Base-by-base conservation (phyloP, 148 eudicot genomes). In the Rhododendron mucronatum region DNA sequence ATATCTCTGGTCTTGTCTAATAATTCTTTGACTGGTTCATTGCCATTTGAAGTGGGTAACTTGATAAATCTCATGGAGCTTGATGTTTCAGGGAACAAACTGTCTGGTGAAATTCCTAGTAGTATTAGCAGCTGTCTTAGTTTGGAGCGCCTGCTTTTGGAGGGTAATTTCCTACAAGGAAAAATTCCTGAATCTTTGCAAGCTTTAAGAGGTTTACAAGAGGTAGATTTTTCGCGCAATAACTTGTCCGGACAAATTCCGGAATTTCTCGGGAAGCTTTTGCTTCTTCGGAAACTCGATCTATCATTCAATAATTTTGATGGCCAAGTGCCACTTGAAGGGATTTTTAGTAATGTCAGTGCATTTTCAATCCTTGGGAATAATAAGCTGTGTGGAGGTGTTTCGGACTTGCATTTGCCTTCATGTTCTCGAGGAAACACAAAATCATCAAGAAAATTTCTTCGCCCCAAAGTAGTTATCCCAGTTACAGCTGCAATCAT, bases 191-290 rank as follows among this genome's bases (percentile, higher is more conserved):
- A 69, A 28, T 84, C 91, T 5, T 37, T 90, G 11, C 86, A 55
- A 53, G 50, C 79, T 45, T 55, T 93, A 63, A 80, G 55, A 65
- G 90, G 91, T 78, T 6, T 90, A 6, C 83, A 51, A 59, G 37
- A 21, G 1, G 30, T 91, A 15, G 91, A 92, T 87, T 87, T 92
- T 73, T 93, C 93, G 5, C 77, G 26, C 12, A 91, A 93, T 67
- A 88, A 90, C 30, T 82, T 91, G 18, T 89, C 91, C 0, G 91
- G 93, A 7, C 28, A 78, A 26, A 90, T 91, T 59, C 93, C 92
- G 11, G 73, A 20, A 37, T 89, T 57, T 81, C 76, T 91, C 7
- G 89, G 79, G 14, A 76, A 47, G 18, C 81, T 90, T 67, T 39
- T 61, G 15, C 48, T 67, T 69, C 71, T 88, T 11, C 13, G 45